These are phyloP conservation scores for Friedmanniomyces simplex DNA, from an alignment of 495 filamentous ascomycete genomes.

Conservation along the genomic window DNA sequence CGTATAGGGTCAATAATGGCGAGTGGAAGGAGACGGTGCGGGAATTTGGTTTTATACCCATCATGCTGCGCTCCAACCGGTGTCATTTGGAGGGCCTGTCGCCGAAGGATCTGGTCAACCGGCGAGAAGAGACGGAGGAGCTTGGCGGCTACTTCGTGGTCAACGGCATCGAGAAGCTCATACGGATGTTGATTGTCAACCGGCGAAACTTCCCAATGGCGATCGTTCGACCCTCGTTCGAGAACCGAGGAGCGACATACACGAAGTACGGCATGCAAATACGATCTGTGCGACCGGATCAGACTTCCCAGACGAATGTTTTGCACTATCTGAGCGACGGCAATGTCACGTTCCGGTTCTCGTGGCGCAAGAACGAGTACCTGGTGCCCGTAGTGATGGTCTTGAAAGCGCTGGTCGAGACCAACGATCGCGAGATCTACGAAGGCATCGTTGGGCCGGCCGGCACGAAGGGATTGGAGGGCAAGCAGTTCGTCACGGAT, in stretches of 20 bases:
- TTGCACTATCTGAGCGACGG: slow-evolving; percentile 92
- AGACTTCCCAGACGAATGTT: slow-evolving; percentile 95
- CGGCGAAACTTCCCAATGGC: slow-evolving; percentile 90
- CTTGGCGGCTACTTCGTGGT: slow-evolving; percentile 90
- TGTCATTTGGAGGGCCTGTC: slow-evolving; percentile 82
- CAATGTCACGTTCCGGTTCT: slow-evolving; percentile 93
- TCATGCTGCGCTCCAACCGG: slow-evolving; percentile 85
- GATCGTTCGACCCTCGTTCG: slow-evolving; percentile 79
- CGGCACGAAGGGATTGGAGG: slow-evolving; percentile 55
- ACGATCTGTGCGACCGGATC: slow-evolving; percentile 83
- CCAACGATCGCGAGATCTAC: slow-evolving; percentile 92
- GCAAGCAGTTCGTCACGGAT: slow-evolving; percentile 89
- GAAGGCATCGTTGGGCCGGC: slow-evolving; percentile 70
- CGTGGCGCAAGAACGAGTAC: slow-evolving; percentile 95
- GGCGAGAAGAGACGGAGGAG: slow-evolving; percentile 90
- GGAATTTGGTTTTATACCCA: slow-evolving; percentile 78
- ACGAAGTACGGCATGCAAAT: slow-evolving; percentile 83
- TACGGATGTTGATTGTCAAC: slow-evolving; percentile 81
- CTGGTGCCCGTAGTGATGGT: slow-evolving; percentile 93
- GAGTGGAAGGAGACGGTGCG: slow-evolving; percentile 67
- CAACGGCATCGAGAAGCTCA: slow-evolving; percentile 92
- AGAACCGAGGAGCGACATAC: slow-evolving; percentile 72
- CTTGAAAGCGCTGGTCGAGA: slow-evolving; percentile 87
- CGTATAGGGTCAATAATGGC: slow-evolving; percentile 76
- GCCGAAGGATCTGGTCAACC: slow-evolving; percentile 66